Evolutionary conservation across 2,329 filamentous ascomycete species (phyloP), one percentile per base, ranked within the genome.

Genomic region (Cladobotryum mycophilum): DNA sequence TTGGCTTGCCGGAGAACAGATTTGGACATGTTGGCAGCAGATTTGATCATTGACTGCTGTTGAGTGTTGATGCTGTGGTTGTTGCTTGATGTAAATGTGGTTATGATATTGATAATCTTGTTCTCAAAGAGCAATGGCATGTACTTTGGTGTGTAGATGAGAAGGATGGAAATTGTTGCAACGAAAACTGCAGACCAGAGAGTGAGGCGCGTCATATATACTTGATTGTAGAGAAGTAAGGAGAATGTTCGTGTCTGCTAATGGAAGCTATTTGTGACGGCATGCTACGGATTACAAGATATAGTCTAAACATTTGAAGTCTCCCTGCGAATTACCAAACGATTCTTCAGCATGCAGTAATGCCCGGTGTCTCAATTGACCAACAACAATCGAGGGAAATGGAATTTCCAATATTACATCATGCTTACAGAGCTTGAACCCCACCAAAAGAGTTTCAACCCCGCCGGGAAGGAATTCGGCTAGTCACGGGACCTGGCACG

Each of bases 1-100:
- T 86, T 88, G 60, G 83, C 84, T 68, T 86, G 79, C 36, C 75
- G 69, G 54, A 86, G 80, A 47, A 58, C 53, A 37, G 78, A 71
- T 67, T 81, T 82, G 49, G 81, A 76, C 81, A 86, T 85, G 60
- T 71, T 71, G 59, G 65, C 71, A 55, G 57, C 59, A 8, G 63
- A 47, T 56, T 71, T 76, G 61, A 67, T 57, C 64, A 67, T 69
- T 35, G 56, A 56, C 8, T 49, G 54, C 4, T 59, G 52, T 35
- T 49, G 41, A 17, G 50, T 41, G 30, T 48, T 49, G 20, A 51
- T 38, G 15, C 41, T 54, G 47, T 47, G 51, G 35, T 37, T 49
- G 51, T 11, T 57, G 34, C 8, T 56, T 30, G 25, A 30, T 8
- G 25, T 30, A 11, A 30, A 30, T 5, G 25, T 30, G 25, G 25